Evolutionary conservation across 2,329 filamentous ascomycete species (phyloP).

Genomic region (Chaetomium sp.): DNA sequence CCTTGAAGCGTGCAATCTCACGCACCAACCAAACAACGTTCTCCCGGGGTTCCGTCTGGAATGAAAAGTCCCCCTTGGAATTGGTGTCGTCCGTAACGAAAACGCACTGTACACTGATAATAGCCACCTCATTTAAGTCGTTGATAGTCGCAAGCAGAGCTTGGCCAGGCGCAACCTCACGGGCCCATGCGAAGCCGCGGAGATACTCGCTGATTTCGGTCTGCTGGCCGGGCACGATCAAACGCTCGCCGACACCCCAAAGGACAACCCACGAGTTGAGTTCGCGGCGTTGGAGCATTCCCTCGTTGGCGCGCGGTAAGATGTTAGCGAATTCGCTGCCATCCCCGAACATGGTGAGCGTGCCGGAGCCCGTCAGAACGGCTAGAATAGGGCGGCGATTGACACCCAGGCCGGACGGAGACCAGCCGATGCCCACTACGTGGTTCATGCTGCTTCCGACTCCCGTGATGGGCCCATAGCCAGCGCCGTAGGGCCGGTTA

Average conservation of each 20-base stretch:
- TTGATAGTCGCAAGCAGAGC: conserved; percentile 56
- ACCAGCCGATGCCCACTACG: conserved; percentile 58
- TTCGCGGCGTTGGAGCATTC: conserved; percentile 36
- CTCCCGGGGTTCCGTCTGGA: conserved; percentile 29
- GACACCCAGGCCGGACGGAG: conserved; percentile 58
- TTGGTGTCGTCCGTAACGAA: conserved; percentile 38
- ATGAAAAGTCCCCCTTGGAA: conserved; percentile 13
- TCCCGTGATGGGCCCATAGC: conserved; percentile 49
- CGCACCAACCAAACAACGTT: conserved; percentile 50
- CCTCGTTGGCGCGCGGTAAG: conserved; percentile 31
- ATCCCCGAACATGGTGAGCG: conserved; percentile 56
- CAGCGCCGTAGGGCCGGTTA: conserved; percentile 48
- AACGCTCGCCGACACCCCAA: conserved; percentile 57
- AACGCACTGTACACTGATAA: conserved; percentile 52
- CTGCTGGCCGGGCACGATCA: conserved; percentile 51
- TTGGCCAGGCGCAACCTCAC: conserved; percentile 44
- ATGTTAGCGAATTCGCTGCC: conserved; percentile 36
- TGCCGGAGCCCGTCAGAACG: conserved; percentile 54
- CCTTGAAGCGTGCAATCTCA: conserved; percentile 54
- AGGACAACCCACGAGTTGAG: conserved; percentile 54
- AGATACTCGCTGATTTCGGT: conserved; percentile 50
- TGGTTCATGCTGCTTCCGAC: conserved; percentile 57
- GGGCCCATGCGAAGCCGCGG: conserved; percentile 57
- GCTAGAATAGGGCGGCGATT: conserved; percentile 56
- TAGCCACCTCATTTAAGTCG: conserved; percentile 52